phyloP scores from a whole-genome alignment of 441 rosid genomes.

The Gossypium laxum region DNA sequence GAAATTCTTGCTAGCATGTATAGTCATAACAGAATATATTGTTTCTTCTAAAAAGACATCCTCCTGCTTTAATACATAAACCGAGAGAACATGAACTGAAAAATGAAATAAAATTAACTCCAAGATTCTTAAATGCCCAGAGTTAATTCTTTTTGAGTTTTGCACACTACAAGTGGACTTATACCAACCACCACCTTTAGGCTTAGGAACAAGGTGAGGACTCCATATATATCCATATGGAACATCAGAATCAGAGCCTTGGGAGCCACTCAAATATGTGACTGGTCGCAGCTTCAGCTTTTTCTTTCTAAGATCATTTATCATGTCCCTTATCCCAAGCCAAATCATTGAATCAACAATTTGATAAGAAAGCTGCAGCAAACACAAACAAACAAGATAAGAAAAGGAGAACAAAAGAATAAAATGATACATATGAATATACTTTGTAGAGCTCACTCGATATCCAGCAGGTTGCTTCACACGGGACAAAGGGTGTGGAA shows the following conservation, averaged over 20 bases:
- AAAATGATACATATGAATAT: neutral
- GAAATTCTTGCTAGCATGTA: neutral
- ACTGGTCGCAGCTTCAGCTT: conserved; percentile 91
- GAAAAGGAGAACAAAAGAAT: neutral
- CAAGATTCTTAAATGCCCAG: neutral
- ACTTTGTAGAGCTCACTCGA: conserved; percentile 48
- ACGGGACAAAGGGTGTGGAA: conserved; percentile 97
- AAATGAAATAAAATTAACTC: neutral
- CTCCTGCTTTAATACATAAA: neutral
- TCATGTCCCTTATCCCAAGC: conserved; percentile 97
- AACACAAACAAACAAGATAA: conserved; percentile 14
- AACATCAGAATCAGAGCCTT: conserved; percentile 69
- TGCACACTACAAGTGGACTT: conserved; percentile 6
- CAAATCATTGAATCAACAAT: conserved; percentile 92
- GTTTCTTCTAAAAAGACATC: neutral
- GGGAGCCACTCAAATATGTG: conserved; percentile 93
- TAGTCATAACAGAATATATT: neutral
- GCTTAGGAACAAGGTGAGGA: conserved; percentile 96
- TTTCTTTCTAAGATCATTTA: conserved; percentile 88
- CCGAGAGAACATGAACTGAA: neutral
- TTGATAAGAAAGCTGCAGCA: conserved; percentile 84
- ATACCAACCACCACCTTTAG: conserved; percentile 57
- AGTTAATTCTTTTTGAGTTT: neutral
- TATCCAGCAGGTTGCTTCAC: conserved; percentile 96
- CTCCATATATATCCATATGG: conserved; percentile 99